Conservation (phyloP, 768 basidiomycete genomes). For the Tylopilus rubrobrunneus region DNA sequence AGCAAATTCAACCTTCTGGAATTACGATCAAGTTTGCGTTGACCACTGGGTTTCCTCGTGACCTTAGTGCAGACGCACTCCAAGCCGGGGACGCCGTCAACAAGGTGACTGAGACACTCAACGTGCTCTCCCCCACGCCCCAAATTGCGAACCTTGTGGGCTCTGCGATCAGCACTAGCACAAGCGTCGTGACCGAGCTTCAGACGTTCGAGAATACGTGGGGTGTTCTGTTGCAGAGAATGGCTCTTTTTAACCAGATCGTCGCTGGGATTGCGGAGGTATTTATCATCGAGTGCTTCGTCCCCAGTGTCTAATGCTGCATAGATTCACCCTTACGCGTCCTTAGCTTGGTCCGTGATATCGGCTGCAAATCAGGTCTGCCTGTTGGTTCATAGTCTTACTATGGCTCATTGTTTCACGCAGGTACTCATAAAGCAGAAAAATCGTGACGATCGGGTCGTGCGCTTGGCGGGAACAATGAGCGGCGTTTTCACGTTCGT, state of each 20-base stretch:
- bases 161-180: neutral
- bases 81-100: constrained; percentile 14
- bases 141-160: neutral
- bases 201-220: constrained; percentile 20
- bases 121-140: neutral
- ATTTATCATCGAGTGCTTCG: neutral
- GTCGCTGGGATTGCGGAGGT: constrained; percentile 15
- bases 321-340: constrained; percentile 18
- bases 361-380: constrained; percentile 19
- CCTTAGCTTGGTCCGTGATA: constrained; percentile 21
- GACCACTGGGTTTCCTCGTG: neutral
- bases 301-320: neutral
- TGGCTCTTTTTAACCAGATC: constrained; percentile 12
- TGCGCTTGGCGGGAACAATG: constrained; percentile 19
- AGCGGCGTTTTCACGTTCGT: constrained; percentile 13
- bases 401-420: neutral
- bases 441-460: constrained; percentile 12
- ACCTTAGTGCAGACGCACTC: constrained; percentile 3
- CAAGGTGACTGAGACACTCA: neutral
- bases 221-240: constrained; percentile 9
- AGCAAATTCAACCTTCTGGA: neutral
- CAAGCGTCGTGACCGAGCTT: neutral
- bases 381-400: neutral
- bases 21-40: constrained; percentile 16
- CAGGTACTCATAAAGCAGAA: constrained; percentile 19